A percentile compares a stretch with the other conserved stretches of the same genome.
Conservation (phyloP, 345 rosid species). For the Linum usitatissimum region DNA sequence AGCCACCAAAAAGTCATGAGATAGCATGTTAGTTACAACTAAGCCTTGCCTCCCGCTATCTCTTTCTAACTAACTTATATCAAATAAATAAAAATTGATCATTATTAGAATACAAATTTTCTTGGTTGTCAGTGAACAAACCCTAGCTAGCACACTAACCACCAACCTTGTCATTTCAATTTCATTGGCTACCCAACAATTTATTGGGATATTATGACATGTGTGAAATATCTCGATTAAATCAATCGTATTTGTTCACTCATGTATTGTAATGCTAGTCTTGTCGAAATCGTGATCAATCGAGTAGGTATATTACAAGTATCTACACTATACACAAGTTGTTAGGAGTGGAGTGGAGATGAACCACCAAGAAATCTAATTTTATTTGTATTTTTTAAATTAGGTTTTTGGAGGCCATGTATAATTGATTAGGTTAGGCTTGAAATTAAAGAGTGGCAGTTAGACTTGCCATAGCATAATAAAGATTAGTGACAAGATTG, state of each 20-base stretch:
- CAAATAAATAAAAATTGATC: background rate
- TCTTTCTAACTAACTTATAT: conserved; percentile 20
- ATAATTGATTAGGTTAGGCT: background rate
- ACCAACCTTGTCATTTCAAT: background rate
- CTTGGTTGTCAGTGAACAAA: conserved; percentile 22
- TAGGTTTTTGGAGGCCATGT: background rate
- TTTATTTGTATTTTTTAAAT: background rate
- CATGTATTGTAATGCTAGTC: no score
- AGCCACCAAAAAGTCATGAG: conserved; percentile 16
- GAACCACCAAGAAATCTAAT: conserved; percentile 9
- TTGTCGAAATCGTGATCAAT: no score
- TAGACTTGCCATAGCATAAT: background rate
- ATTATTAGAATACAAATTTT: background rate
- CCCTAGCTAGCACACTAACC: conserved; percentile 9
- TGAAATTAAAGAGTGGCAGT: background rate
- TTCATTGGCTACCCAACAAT: conserved; percentile 28
- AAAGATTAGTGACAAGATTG: no score
- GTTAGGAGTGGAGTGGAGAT: conserved; percentile 17
- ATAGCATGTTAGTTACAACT: conserved; percentile 23
- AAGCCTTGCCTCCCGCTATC: conserved; percentile 5
- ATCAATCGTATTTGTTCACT: no score
- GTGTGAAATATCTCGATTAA: no score
- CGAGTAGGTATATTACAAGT: no score
- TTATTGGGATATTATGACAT: conserved; percentile 3
- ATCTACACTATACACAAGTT: background rate